Evolutionary conservation across 228 moss, liverwort and hornwort species (phyloP), one percentile per base, ranked within the genome.

Genomic region (Sphagnum magellanicum): DNA sequence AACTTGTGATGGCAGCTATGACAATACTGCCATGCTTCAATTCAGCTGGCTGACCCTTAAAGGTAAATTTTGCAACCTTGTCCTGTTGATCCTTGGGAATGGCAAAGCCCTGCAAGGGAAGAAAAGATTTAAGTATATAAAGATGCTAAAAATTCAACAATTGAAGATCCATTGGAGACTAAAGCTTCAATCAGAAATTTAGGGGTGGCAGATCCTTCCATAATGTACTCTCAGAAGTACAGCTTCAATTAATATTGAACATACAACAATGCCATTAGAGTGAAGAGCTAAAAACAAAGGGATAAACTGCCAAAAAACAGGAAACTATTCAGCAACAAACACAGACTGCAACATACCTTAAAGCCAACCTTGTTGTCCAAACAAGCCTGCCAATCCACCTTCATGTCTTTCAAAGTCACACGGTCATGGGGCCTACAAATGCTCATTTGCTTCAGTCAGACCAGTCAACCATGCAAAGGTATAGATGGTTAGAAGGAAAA

Each of bases 1-100:
- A 92, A 76, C 92, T 92, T 47, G 92, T 92, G 65, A 92, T 92
- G 52, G 92, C 92, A 55, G 90, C 83, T 63, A 92, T 92, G 32
- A 92, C 90, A 63, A 92, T 63, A 61, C 88, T 88, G 60, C 92
- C 92, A 66, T 92, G 85, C 59, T 79, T 81, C 72, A 92, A 70
- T 71, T 90, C 90, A 50, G 85, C 87, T 47, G 81, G 78, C 71
- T 74, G 32, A 48, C 92, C 89, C 53, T 88, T 67, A 64, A 73
- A 88, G 1, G 75, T 74, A 11, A 92, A 92, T 50, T 85, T 86
- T 48, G 69, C 83, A 51, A 89, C 81, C 50, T 83, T 78, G 1
- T 67, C 75, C 59, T 90, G 90, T n/a, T 92, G 68, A 5, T 85
- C 87, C 63, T 89, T 90, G 4, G 92, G 84, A 60, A 92, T 90